Evolutionary conservation across 2,329 filamentous ascomycete genomes (phyloP).

Genomic region (Sclerotinia borealis): DNA sequence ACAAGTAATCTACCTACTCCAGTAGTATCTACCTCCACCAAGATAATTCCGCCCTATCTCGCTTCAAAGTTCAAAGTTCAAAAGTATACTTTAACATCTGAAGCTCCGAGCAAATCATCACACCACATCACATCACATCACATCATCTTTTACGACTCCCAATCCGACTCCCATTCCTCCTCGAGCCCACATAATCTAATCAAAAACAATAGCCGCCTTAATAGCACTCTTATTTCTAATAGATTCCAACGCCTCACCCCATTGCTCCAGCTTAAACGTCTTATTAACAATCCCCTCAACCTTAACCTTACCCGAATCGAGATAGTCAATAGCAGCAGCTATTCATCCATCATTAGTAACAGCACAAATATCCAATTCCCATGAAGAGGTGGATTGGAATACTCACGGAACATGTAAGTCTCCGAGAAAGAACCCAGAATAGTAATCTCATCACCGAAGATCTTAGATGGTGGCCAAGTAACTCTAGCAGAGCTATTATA

Average conservation of each 20-base stretch:
- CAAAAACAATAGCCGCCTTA: conserved; percentile 68
- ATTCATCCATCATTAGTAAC: conserved; percentile 36
- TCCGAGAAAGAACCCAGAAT: conserved; percentile 69
- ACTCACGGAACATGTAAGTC: conserved; percentile 62
- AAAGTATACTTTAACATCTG: background rate
- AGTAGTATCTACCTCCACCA: too few species aligned
- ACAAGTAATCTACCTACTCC: too few species aligned
- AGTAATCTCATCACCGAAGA: conserved; percentile 62
- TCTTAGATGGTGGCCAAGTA: conserved; percentile 64
- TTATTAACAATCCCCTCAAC: conserved; percentile 67
- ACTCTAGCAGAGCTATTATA: conserved; percentile 58
- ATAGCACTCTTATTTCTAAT: conserved; percentile 68
- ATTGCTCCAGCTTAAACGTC: conserved; percentile 67
- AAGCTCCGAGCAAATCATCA: background rate
- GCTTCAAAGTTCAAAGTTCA: too few species aligned
- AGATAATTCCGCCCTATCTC: too few species aligned
- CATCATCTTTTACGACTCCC: background rate
- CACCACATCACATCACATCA: background rate
- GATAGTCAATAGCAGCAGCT: conserved; percentile 49
- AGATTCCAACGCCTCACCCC: conserved; percentile 61
- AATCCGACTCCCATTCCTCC: background rate
- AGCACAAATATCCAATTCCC: background rate
- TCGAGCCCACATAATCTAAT: conserved; percentile 36
- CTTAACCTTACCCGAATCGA: conserved; percentile 54
- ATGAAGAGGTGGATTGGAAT: background rate